Evolutionary conservation across 305 asterid genomes (phyloP).

Genomic region (Ruellia speciosa): DNA sequence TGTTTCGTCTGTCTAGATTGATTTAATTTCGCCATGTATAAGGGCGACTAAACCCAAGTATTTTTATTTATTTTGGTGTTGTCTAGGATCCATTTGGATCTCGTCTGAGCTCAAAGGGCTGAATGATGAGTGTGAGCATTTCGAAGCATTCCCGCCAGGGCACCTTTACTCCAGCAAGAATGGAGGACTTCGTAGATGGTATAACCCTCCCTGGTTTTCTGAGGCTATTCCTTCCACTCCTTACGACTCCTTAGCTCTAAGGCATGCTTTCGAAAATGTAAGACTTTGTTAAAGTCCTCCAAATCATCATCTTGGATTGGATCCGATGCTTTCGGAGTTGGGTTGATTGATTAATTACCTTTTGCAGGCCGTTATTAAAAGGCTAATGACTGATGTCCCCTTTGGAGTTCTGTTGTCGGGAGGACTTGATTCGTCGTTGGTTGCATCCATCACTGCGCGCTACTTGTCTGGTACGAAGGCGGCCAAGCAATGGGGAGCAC

Average conservation of each 20-base stretch:
- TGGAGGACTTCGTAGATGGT: constrained; percentile 74
- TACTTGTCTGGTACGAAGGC: constrained; percentile 74
- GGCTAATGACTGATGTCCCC: constrained; percentile 97
- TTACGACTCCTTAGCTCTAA: constrained; percentile 64
- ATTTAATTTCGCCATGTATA: too few species aligned
- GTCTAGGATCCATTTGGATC: constrained; percentile 83
- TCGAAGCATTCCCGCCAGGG: constrained; percentile 91
- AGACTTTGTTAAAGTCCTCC: constrained; percentile 20
- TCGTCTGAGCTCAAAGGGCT: constrained; percentile 84
- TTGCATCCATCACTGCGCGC: constrained; percentile 85
- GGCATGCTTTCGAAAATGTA: constrained; percentile 87
- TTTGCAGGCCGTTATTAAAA: constrained; percentile 76
- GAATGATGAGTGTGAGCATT: constrained; percentile 83
- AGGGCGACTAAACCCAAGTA: neutral
- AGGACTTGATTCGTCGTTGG: constrained; percentile 93
- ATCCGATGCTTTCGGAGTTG: too few species aligned
- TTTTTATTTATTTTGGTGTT: neutral
- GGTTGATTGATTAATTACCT: too few species aligned
- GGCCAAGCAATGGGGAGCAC: constrained; percentile 88
- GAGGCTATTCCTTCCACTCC: constrained; percentile 79
- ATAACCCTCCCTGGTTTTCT: constrained; percentile 82
- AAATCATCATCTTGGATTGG: too few species aligned
- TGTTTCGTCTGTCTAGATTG: neutral
- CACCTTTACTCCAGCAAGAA: constrained; percentile 82
- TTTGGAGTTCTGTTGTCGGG: constrained; percentile 93